Evolutionary conservation across 768 basidiomycete species (phyloP).

Genomic region (Gymnopilus junonius): DNA sequence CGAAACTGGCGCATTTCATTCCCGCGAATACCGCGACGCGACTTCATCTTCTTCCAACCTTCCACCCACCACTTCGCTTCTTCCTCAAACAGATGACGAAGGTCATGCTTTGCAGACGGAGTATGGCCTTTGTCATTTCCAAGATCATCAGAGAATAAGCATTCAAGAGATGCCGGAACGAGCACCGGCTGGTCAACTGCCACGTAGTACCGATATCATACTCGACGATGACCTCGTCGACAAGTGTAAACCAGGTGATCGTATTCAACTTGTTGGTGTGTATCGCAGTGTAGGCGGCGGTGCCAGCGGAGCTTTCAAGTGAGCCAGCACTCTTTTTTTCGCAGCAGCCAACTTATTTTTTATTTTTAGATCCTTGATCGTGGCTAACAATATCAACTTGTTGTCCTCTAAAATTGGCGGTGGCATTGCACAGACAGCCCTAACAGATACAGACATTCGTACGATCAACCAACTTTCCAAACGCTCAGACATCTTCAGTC

Average conservation of each 20-base stretch:
- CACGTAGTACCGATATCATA: constrained; percentile 94
- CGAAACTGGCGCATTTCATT: constrained; percentile 82
- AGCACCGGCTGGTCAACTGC: constrained; percentile 95
- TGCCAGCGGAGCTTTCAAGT: constrained; percentile 94
- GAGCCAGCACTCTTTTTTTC: constrained; percentile 26
- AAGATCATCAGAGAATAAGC: constrained; percentile 96
- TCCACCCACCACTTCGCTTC: constrained; percentile 84
- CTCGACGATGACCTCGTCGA: constrained; percentile 97
- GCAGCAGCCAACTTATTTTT: constrained; percentile 15
- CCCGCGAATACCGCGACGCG: constrained; percentile 91
- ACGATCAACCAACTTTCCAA: constrained; percentile 94
- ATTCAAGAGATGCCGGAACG: constrained; percentile 99
- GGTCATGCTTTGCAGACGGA: constrained; percentile 88
- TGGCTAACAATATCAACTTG: constrained; percentile 94
- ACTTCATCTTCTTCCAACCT: constrained; percentile 85
- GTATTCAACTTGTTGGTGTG: constrained; percentile 94
- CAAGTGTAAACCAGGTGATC: constrained; percentile 96
- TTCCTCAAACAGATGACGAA: constrained; percentile 92
- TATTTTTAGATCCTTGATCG: constrained; percentile 75
- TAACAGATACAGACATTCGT: constrained; percentile 94
- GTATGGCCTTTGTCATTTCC: constrained; percentile 89
- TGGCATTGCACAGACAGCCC: constrained; percentile 89
- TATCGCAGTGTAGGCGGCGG: constrained; percentile 96
- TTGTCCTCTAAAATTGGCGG: constrained; percentile 95
- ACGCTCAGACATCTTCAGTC: constrained; percentile 81